Percentiles rank a stretch among this genome's conserved stretches.
phyloP scores from a whole-genome alignment of 176 grass and related monocot genomes.

The Hordeum vulgare region DNA sequence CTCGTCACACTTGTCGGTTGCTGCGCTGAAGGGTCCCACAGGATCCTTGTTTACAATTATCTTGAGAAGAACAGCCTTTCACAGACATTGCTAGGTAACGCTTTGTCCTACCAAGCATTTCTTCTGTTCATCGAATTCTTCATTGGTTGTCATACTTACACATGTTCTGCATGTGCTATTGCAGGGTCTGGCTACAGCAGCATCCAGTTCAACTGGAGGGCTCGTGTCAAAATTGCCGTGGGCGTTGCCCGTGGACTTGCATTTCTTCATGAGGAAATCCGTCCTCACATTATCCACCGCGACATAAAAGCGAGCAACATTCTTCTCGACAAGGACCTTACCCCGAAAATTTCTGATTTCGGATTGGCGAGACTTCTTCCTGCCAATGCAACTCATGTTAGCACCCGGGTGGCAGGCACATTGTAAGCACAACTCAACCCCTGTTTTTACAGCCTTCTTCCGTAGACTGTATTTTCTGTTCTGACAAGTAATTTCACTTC shows the following conservation, averaged over 20 bases:
- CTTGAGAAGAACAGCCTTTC: constrained; percentile 89
- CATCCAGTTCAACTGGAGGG: constrained; percentile 67
- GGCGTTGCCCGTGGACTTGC: constrained; percentile 72
- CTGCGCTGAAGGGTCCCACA: constrained; percentile 56
- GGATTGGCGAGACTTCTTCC: constrained; percentile 75
- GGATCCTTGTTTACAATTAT: constrained; percentile 83
- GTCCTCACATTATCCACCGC: constrained; percentile 65
- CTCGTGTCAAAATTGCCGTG: constrained; percentile 69
- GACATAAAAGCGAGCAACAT: constrained; percentile 98
- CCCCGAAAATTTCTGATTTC: constrained; percentile 82
- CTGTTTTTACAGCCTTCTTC: background rate
- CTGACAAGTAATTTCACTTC: constrained; percentile 14
- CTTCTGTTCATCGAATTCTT: background rate
- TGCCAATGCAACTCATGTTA: constrained; percentile 73
- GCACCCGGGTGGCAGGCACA: constrained; percentile 90
- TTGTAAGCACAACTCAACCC: constrained; percentile 41
- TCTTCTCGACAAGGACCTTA: constrained; percentile 76
- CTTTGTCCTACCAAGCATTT: background rate
- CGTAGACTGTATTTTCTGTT: background rate
- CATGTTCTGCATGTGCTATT: constrained; percentile 14
- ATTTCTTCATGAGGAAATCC: constrained; percentile 83
- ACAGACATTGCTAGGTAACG: constrained; percentile 73
- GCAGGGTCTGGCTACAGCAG: constrained; percentile 46
- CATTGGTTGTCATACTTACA: background rate
- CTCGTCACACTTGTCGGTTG: constrained; percentile 71